Evolutionary conservation across 179 eudicot species (phyloP), one percentile per base, ranked within the genome.

Genomic region (Actinidia arguta): DNA sequence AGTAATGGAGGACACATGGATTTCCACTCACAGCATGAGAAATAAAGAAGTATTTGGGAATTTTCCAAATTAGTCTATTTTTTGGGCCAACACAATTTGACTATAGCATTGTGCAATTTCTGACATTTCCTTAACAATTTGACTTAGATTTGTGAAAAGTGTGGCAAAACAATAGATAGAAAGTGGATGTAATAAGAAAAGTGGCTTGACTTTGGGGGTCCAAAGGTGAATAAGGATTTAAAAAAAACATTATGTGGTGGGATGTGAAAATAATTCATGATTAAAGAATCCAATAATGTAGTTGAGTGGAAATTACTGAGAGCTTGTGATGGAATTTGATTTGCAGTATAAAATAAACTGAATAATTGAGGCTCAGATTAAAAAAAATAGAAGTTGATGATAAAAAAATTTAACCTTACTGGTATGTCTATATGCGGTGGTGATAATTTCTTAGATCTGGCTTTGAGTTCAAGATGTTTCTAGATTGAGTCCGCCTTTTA

Each of bases 1-100:
- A 24, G 47, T 31, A 54, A 54, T 74, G 78, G 78, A 74, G 16
- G 36, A 27, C 78, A 74, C 78, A 13, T 74, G 48, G 78, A 54
- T 31, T 52, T 74, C 63, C 78, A 74, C 9, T 73, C 47, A 51
- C 78, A 52, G 47, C 27, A 44, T 44, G 74, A 46, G 62, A 42
- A 54, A 8, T 25, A 3, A 73, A 2, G 16, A 50, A 14, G 13
- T 20, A 48, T 3, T 4, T 10, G 18, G 17, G 54, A 12, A 25
- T n/a, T 47, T 73, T 25, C 44, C 61, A 7, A 31, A 2, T 31
- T 12, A 24, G 18, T 70, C 76, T 48, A 44, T 47, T 39, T 47
- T 39, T 27, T 50, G 25, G 78, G 25, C 64, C 55, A 54, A 54
- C 78, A 36, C 78, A 16, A 42, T 36, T 39, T 75, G 64, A 31